Base-by-base conservation (phyloP, 164 flowering plant genomes). In the Berberis vulgaris region DNA sequence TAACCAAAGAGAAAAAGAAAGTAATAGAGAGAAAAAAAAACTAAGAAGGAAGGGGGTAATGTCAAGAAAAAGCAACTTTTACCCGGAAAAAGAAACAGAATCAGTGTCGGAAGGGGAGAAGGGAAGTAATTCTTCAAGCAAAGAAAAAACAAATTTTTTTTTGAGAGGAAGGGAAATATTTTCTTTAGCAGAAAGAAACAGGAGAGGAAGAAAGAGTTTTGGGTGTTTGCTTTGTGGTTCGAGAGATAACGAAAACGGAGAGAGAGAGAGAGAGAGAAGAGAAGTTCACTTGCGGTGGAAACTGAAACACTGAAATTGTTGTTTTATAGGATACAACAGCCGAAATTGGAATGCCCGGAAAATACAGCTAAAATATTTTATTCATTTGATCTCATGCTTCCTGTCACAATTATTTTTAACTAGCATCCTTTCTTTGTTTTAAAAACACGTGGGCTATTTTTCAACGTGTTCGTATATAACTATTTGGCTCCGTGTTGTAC, bases 241-340 rank as follows among this genome's bases (percentile, higher is more conserved):
- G 8, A 50, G 54, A 50, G 54, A 50, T 5, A n/a, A 50, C 0
- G 54, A 50, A 50, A 26, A 26, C 26, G 59, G 46, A 41, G 50
- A 54, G 62, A 65, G 60, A 49, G 60, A n/a, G n/a, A n/a, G n/a
- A 5, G 55, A 8, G 42, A 38, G 40, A 45, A 46, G 64, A n/a
- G 41, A 58, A 47, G 63, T 66, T 45, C 53, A 59, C 63, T 46
- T 26, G 40, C 53, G 55, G 64, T 66, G 60, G 56, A 63, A 8
- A 62, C 55, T 39, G 49, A n/a, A 13, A 52, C 6, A 45, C 60
- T 8, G 69, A 50, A 42, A 43, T 12, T 4, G 63, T 75, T 69
- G 41, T 64, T 76, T 76, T 74, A 74, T 76, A 72, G 79, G 77
- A 79, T 76, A 71, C 38, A 69, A 57, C 64, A 70, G 65, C 74